These are phyloP conservation scores for Lentinula edodes DNA, from an alignment of 768 basidiomycete species.

Conservation along the genomic window DNA sequence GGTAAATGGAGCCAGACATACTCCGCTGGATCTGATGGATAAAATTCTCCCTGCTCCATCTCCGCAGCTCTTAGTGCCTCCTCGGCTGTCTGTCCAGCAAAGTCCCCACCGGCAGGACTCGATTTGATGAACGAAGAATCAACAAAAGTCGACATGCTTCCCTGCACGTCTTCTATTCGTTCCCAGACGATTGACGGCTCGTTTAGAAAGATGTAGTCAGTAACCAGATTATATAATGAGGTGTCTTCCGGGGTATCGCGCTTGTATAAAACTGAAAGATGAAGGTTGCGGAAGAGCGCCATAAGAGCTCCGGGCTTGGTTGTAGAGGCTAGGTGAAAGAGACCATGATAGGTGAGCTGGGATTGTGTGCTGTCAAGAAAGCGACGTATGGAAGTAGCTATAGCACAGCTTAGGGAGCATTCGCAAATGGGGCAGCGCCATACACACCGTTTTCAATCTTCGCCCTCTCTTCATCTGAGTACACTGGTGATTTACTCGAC, in stretches of 20 bases:
- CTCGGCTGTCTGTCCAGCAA: slow-evolving; percentile 68
- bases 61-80: slow-evolving; percentile 49
- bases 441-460: slow-evolving; percentile 69
- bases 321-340: slow-evolving; percentile 71
- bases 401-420: background rate
- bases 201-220: slow-evolving; percentile 74
- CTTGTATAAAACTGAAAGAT: slow-evolving; percentile 84
- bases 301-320: slow-evolving; percentile 52
- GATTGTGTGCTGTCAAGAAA: slow-evolving; percentile 71
- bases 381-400: slow-evolving; percentile 61
- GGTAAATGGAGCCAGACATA: slow-evolving; percentile 27
- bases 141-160: slow-evolving; percentile 69
- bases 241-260: slow-evolving; percentile 26
- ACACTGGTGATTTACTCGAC: slow-evolving; percentile 18
- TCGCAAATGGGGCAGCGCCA: background rate
- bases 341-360: slow-evolving; percentile 84
- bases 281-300: slow-evolving; percentile 89
- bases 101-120: slow-evolving; percentile 75
- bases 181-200: slow-evolving; percentile 89
- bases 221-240: slow-evolving; percentile 76
- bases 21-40: slow-evolving; percentile 52
- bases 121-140: slow-evolving; percentile 63
- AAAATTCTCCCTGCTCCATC: slow-evolving; percentile 31
- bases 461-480: slow-evolving; percentile 40
- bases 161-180: slow-evolving; percentile 83